Base-by-base conservation (phyloP, 2,329 filamentous ascomycete species). In the Cadophora sp. region DNA sequence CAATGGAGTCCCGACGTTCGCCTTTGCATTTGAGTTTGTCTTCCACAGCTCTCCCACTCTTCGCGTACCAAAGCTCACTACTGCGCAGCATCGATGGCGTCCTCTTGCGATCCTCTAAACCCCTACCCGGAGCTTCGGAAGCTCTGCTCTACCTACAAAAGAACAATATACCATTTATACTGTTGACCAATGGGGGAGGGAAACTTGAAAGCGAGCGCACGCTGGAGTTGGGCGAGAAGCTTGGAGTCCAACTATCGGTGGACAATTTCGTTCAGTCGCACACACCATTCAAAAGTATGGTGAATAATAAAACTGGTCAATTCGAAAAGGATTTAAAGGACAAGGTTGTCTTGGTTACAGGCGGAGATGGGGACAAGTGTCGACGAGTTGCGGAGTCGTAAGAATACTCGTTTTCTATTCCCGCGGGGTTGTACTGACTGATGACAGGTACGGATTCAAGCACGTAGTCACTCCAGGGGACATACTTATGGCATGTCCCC, bases 171-270 rank as follows among this genome's bases (percentile, higher is more conserved):
- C 94, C 94, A 14, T 98, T 97, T 81, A 95, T 99, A 74, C 87
- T 99, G 41, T 84, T 99, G 70, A 99, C 96, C 67, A 99, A 99
- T 80, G 96, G 96, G 73, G 96, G 96, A 50, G 96, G 96, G 66
- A 93, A 91, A 76, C 87, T 89, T 70, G 95, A 98, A 80, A 82
- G 82, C 2, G 89, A 91, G 66, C 87, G 93, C 20, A 90, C 93
- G 36, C 82, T 82, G 8, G 90, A 94, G 68, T 83, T 96, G 62
- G 89, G 86, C 72, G 78, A 84, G 51, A 88, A 88, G 72, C 84
- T 96, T 7, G 82, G 85, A 30, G 82, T 94, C 1, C 79, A 83
- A 18, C 82, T 96, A 51, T 85, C 89, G 47, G 85, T 85, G 16
- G 86, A 85, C 69, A 90, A 91, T 79, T 93, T 97, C 75, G 85